Evolutionary conservation across 2,329 filamentous ascomycete species (phyloP), one percentile per base, ranked within the genome.

Genomic region (Colletotrichum sp.): DNA sequence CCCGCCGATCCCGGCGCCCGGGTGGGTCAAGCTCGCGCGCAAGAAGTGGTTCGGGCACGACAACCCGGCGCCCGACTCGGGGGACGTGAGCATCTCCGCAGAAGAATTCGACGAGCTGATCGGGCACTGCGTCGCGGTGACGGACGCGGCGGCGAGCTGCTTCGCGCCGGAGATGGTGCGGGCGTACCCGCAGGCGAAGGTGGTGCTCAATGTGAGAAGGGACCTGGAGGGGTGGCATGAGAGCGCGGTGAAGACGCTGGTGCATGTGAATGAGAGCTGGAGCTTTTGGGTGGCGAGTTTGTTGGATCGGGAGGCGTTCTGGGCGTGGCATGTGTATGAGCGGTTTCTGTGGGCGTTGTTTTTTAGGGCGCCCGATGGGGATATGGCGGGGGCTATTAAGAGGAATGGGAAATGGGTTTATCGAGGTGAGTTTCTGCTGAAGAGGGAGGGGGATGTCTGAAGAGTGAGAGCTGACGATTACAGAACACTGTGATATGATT

Each of bases 171-270:
- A 90, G 59, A 74, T 76, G 74, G 69, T 76, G 3, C 11, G 65
- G 12, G 74, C 74, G 29, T 76, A 76, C 5, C 74, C 74, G 12
- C 44, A 76, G 65, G 88, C 89, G 59, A 87, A 87, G 75, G 87
- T 90, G 13, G 84, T 90, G 22, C 83, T 87, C 71, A 81, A 82
- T 77, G 86, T 85, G 39, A 80, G 83, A 8, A 79, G 83, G n/a
- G 86, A 88, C 72, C 79, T 83, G 11, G 82, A 85, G 27, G 82
- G 80, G n/a, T 88, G 87, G 87, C 82, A 84, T 78, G 72, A 78
- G 52, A 86, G 84, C 67, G 68, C 80, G 30, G 76, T 75, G 11
- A 78, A 77, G 34, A 83, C 80, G 30, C 71, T 84, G 7, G 78
- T 81, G 27, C 74, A 76, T 25, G 74, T 76, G 13, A 76, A 76